These are phyloP conservation scores for Pelargonium citronellum DNA, from an alignment of 441 rosid genomes.

Conservation along the genomic window DNA sequence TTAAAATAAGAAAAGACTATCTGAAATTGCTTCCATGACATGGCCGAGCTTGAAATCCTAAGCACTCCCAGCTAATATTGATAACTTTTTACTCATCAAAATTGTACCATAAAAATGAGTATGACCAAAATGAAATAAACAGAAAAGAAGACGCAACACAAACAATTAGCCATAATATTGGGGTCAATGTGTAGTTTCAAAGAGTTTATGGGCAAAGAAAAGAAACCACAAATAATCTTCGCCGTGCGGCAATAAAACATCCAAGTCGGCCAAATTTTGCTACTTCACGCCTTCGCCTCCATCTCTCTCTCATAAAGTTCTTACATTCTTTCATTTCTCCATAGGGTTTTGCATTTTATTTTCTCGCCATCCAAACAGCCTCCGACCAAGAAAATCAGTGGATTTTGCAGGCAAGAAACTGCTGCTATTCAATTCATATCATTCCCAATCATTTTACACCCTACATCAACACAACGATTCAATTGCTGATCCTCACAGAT, in stretches of 20 bases:
- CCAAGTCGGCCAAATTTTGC: background rate
- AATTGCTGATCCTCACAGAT: background rate
- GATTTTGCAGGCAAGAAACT: background rate
- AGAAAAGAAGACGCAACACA: no score
- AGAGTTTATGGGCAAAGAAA: background rate
- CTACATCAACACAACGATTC: background rate
- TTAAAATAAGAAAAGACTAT: no score
- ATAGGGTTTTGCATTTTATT: conserved; percentile 6
- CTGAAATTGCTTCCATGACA: no score
- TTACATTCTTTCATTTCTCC: background rate
- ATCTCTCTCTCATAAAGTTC: background rate
- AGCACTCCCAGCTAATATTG: no score
- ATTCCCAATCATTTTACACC: background rate
- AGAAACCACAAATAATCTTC: background rate
- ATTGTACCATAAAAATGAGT: no score
- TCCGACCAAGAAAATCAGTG: conserved; percentile 2
- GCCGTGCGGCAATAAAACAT: background rate
- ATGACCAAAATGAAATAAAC: no score
- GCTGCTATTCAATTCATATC: background rate
- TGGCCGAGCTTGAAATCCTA: no score
- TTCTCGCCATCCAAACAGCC: conserved; percentile 3
- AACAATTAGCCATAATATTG: background rate
- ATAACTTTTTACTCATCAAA: no score
- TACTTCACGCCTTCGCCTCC: background rate
- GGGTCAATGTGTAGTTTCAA: background rate